Percentiles rank a stretch among this genome's conserved stretches.
Conservation (phyloP, 257 asterid species). For the Rauvolfia tetraphylla region DNA sequence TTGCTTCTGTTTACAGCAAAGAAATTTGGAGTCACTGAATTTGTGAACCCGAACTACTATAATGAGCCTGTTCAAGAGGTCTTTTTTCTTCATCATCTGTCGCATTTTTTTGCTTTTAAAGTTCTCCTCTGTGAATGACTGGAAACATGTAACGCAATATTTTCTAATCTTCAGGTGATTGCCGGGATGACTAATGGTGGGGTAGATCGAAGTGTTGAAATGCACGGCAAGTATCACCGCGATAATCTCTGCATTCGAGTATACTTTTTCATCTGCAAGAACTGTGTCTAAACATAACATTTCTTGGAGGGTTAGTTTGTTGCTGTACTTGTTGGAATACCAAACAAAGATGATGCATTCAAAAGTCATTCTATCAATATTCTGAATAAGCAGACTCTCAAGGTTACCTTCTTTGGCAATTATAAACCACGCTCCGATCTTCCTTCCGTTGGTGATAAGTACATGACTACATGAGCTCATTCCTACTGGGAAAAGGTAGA, state of each 20-base stretch:
- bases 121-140: not conserved
- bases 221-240: not conserved
- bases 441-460: not conserved
- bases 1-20: not conserved
- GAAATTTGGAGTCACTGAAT: too few relatives aligned
- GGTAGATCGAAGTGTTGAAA: not conserved
- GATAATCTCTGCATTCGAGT: conserved; percentile 13
- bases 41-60: conserved; percentile 1
- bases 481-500: not conserved
- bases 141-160: not conserved
- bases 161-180: not conserved
- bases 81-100: too few relatives aligned
- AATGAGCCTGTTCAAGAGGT: too few relatives aligned
- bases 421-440: conserved; percentile 1
- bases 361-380: not conserved
- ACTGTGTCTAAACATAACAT: too few relatives aligned
- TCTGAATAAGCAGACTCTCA: conserved; percentile 1
- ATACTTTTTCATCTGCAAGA: too few relatives aligned
- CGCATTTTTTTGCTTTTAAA: not conserved
- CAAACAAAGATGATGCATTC: too few relatives aligned
- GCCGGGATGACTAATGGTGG: too few relatives aligned
- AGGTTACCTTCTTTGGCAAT: conserved; percentile 3
- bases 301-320: not conserved
- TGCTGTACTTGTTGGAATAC: conserved; percentile 6
- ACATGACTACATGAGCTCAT: not conserved